Conservation (phyloP, 2,329 filamentous ascomycete species). For the Grosmannia huntii region DNA sequence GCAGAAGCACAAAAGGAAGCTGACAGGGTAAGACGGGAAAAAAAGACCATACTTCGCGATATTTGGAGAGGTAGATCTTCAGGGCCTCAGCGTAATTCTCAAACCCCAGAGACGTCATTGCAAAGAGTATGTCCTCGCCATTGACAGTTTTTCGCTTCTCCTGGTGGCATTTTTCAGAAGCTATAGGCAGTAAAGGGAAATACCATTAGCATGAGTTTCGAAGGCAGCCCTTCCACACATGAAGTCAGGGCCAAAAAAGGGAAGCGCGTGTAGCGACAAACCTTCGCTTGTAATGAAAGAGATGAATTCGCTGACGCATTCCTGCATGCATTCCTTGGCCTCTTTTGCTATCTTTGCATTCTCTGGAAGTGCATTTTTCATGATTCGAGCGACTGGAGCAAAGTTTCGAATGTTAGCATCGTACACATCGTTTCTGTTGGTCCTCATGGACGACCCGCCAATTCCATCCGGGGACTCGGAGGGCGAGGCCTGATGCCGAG, state of each 20-base stretch:
- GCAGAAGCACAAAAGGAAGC: conserved; percentile 1
- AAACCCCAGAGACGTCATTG: conserved; percentile 97
- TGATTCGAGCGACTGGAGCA: conserved; percentile 94
- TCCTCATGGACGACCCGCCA: conserved; percentile 28
- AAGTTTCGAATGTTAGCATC: conserved; percentile 94
- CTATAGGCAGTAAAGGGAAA: conserved; percentile 30
- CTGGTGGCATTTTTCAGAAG: conserved; percentile 97
- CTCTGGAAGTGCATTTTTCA: conserved; percentile 94
- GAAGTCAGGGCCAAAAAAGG: background rate
- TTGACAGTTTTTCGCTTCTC: conserved; percentile 99
- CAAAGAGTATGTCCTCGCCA: conserved; percentile 95
- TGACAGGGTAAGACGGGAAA: background rate
- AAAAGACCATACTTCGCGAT: conserved; percentile 68
- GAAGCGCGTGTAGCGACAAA: conserved; percentile 31
- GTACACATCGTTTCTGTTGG: conserved; percentile 40
- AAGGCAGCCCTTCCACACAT: background rate
- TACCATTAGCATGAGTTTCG: background rate
- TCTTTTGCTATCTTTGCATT: conserved; percentile 99
- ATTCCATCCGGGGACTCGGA: conserved; percentile 33
- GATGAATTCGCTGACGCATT: conserved; percentile 99
- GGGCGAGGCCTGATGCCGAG: conserved; percentile 39
- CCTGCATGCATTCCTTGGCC: conserved; percentile 99
- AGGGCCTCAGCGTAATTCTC: conserved; percentile 97
- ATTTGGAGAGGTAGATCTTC: conserved; percentile 96
- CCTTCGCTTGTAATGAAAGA: conserved; percentile 99